These are phyloP conservation scores for Bipolaris bicolor DNA, from an alignment of 2,329 filamentous ascomycete genomes.

Conservation along the genomic window DNA sequence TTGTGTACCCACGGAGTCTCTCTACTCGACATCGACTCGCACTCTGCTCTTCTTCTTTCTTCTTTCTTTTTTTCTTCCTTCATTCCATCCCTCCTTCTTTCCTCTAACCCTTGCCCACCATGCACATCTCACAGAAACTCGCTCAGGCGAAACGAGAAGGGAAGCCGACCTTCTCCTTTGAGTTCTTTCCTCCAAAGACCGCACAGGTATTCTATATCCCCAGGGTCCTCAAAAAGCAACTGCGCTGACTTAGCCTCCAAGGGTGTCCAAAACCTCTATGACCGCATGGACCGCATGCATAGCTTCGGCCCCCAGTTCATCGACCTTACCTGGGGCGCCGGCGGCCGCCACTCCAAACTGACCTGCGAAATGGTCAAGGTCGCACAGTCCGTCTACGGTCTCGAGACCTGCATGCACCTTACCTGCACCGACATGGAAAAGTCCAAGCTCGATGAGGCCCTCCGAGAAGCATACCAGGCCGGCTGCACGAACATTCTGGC, in stretches of 20 bases:
- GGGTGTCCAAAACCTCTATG: slow-evolving; percentile 98
- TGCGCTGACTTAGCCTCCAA: slow-evolving; percentile 24
- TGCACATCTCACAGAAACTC: slow-evolving; percentile 97
- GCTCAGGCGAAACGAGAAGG: slow-evolving; percentile 77
- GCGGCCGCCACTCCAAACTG: slow-evolving; percentile 85
- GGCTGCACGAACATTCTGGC: slow-evolving; percentile 98
- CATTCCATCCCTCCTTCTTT: slow-evolving; percentile 8
- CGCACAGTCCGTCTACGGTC: slow-evolving; percentile 90
- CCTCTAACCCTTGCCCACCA: slow-evolving; percentile 55
- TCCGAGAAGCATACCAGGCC: slow-evolving; percentile 87
- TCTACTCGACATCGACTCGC: slow-evolving; percentile 6
- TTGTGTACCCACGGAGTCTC: slow-evolving; percentile 12
- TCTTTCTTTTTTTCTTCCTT: slow-evolving; percentile 5
- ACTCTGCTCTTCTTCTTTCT: slow-evolving; percentile 4
- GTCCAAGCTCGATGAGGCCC: slow-evolving; percentile 86
- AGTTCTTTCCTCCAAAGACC: slow-evolving; percentile 99
- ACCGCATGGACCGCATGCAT: slow-evolving; percentile 99
- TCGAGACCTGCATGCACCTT: slow-evolving; percentile 99
- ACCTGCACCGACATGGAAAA: slow-evolving; percentile 98
- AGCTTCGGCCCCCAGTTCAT: slow-evolving; percentile 92
- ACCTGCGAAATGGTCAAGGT: slow-evolving; percentile 98
- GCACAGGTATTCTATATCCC: slow-evolving; percentile 62
- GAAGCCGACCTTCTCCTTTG: slow-evolving; percentile 94
- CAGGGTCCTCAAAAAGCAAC: neutral
- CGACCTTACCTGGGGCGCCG: slow-evolving; percentile 98